phyloP scores from a whole-genome alignment of 148 eudicot species.

The Diospyros lotus region DNA sequence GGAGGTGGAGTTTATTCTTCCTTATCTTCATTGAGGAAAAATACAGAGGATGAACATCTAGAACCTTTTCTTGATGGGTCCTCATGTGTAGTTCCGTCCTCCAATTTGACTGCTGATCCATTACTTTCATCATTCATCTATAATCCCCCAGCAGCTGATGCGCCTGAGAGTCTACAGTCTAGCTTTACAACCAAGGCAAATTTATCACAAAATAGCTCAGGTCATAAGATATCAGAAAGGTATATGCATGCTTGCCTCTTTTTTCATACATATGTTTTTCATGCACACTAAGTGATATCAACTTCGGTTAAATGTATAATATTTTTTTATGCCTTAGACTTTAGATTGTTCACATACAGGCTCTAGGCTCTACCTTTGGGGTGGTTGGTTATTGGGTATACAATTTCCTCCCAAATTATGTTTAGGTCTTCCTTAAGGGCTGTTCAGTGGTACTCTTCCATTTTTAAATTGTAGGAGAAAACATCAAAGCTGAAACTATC shows the following conservation, averaged over 20 bases:
- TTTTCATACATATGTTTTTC: background rate
- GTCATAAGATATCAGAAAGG: constrained; percentile 7
- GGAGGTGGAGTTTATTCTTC: constrained; percentile 39
- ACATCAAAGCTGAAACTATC: background rate
- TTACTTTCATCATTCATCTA: constrained; percentile 29
- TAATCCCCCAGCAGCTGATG: constrained; percentile 15
- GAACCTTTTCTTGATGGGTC: constrained; percentile 31
- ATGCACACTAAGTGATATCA: background rate
- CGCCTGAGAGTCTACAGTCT: constrained; percentile 12
- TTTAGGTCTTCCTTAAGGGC: background rate
- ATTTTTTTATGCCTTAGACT: background rate
- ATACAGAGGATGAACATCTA: constrained; percentile 38
- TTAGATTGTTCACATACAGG: background rate
- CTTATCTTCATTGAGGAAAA: constrained; percentile 38
- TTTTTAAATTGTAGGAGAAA: background rate
- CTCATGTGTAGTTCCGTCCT: constrained; percentile 27
- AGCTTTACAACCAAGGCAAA: constrained; percentile 15
- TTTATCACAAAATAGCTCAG: constrained; percentile 12
- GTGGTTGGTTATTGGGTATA: background rate
- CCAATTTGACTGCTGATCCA: constrained; percentile 22
- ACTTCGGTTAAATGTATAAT: background rate
- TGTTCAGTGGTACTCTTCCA: background rate
- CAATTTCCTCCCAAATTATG: constrained; percentile 1
- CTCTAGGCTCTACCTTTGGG: background rate
- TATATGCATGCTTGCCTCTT: background rate